Evolutionary conservation across 1,139 yeast genomes (phyloP).

Genomic region (Geotrichum carabidarum): DNA sequence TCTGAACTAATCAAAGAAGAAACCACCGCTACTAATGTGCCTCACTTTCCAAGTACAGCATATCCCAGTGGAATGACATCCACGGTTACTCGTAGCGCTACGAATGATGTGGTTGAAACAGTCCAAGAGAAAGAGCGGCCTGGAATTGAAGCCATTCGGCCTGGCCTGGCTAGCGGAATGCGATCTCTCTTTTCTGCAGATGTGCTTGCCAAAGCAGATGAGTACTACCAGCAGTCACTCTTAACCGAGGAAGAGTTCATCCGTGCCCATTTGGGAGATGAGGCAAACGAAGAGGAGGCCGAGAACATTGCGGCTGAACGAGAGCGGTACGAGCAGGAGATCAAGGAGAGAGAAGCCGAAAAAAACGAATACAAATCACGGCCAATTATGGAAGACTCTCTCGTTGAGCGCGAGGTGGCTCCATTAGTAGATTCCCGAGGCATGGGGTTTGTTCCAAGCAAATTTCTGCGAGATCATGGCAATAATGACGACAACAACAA

Average conservation of each 20-base stretch:
- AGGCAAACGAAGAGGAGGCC: conserved; percentile 14
- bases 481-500: conserved; percentile 20
- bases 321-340: conserved; percentile 7
- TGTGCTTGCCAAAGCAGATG: conserved; percentile 27
- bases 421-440: conserved; percentile 17
- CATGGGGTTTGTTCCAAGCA: conserved; percentile 15
- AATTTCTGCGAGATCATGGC: conserved; percentile 17
- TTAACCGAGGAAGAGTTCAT: conserved; percentile 37
- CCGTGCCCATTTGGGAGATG: conserved; percentile 25
- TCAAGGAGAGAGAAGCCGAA: conserved; percentile 10
- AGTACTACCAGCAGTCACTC: conserved; percentile 31
- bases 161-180: conserved; percentile 15
- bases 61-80: conserved; percentile 1
- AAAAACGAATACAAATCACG: conserved; percentile 9
- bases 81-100: background rate
- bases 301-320: conserved; percentile 1
- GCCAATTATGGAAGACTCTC: conserved; percentile 23
- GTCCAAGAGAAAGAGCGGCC: background rate
- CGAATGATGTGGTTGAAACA: background rate
- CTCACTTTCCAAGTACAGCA: no score
- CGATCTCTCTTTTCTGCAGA: conserved; percentile 18
- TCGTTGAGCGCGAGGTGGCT: conserved; percentile 24
- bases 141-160: conserved; percentile 1
- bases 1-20: background rate
- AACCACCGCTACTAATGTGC: background rate